Evolutionary conservation across 108 stramenopile species (phyloP).

Genomic region (Cylindrotheca closterium): DNA sequence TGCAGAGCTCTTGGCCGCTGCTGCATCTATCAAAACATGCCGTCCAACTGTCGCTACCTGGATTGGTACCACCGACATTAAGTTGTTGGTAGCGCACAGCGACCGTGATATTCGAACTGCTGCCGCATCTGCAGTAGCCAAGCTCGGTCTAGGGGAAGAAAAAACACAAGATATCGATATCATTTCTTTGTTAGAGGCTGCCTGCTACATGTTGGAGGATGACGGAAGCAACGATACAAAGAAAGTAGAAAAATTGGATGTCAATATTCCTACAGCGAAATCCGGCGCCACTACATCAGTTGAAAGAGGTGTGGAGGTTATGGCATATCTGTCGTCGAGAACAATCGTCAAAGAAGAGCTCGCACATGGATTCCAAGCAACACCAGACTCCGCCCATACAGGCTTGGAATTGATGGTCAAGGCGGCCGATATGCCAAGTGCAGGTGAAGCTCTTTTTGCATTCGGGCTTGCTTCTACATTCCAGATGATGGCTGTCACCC

Average conservation of each 20-base stretch:
- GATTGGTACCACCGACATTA: constrained; percentile 53
- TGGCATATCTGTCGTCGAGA: constrained; percentile 82
- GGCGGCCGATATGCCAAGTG: constrained; percentile 49
- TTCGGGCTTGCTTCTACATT: constrained; percentile 90
- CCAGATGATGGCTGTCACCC: constrained; percentile 79
- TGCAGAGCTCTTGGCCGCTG: constrained; percentile 74
- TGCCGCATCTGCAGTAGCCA: constrained; percentile 82
- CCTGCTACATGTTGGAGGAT: constrained; percentile 73
- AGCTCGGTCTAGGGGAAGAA: constrained; percentile 74
- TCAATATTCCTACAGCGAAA: constrained; percentile 20
- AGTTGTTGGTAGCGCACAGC: constrained; percentile 48
- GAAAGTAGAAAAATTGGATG: constrained; percentile 8
- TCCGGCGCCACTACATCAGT: constrained; percentile 55
- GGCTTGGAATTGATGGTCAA: constrained; percentile 77
- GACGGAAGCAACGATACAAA: constrained; percentile 33
- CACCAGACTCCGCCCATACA: constrained; percentile 39
- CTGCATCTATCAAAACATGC: constrained; percentile 67
- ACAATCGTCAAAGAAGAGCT: constrained; percentile 91
- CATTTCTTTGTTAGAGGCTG: constrained; percentile 71
- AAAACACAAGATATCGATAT: constrained; percentile 73
- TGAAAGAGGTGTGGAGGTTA: constrained; percentile 92
- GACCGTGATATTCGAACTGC: constrained; percentile 79
- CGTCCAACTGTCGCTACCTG: constrained; percentile 53
- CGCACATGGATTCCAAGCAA: constrained; percentile 75
- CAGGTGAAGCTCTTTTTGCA: constrained; percentile 63